Evolutionary conservation across 768 basidiomycete genomes (phyloP).

Genomic region (Lanmaoa rubissima): DNA sequence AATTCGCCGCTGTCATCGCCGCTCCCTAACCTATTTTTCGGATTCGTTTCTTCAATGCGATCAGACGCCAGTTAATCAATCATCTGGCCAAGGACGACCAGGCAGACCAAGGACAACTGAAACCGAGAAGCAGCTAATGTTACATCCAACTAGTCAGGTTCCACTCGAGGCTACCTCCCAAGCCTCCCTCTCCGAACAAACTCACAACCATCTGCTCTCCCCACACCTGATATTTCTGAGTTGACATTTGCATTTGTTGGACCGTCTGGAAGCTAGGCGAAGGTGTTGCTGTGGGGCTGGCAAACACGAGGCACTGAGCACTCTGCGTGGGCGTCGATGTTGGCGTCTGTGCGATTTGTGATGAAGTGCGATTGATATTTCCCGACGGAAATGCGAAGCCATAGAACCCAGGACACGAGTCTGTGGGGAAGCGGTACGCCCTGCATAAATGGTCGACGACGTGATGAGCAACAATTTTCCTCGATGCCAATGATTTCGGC

Average conservation of each 20-base stretch:
- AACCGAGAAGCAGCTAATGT: neutral
- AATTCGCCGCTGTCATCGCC: no score
- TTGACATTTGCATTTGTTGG: conserved; percentile 12
- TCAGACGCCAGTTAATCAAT: neutral
- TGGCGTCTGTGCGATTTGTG: conserved; percentile 22
- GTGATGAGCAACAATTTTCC: neutral
- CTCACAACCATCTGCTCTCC: conserved; percentile 10
- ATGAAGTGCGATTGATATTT: conserved; percentile 18
- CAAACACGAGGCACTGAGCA: conserved; percentile 13
- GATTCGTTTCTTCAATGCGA: neutral
- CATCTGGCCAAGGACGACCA: neutral
- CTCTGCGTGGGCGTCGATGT: conserved; percentile 17
- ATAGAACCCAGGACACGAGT: conserved; percentile 26
- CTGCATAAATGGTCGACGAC: conserved; percentile 1
- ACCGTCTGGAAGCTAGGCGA: conserved; percentile 12
- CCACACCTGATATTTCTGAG: conserved; percentile 14
- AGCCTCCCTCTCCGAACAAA: conserved; percentile 7
- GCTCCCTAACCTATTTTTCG: no score
- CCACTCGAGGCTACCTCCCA: conserved; percentile 7
- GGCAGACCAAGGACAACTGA: neutral
- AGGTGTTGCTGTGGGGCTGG: conserved; percentile 13
- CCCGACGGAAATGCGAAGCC: conserved; percentile 29
- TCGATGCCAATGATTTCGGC: neutral
- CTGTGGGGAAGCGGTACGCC: conserved; percentile 30
- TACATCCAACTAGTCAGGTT: conserved; percentile 9